phyloP scores from a whole-genome alignment of 371 early-diverging fungal species.

The Mucor saturninus region DNA sequence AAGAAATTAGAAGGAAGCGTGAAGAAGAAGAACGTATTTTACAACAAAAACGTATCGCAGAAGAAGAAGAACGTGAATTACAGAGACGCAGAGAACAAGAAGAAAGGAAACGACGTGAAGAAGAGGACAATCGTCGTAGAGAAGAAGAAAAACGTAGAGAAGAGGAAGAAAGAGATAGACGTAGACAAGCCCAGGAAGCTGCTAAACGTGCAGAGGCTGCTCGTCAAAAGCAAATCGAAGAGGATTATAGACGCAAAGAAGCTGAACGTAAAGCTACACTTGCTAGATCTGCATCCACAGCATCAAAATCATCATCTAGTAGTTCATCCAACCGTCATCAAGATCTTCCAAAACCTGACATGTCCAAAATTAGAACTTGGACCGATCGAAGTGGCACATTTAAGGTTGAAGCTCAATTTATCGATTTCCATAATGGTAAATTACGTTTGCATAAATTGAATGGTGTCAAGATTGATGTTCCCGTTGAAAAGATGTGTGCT shows the following conservation, averaged over 20 bases:
- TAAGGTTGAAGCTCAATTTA: slow-evolving; percentile 89
- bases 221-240: slow-evolving; percentile 44
- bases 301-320: background rate
- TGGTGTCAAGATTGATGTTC: slow-evolving; percentile 93
- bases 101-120: slow-evolving; percentile 7
- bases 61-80: slow-evolving; percentile 22
- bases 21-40: slow-evolving; percentile 34
- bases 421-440: slow-evolving; percentile 78
- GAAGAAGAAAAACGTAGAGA: slow-evolving; percentile 20
- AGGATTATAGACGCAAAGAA: slow-evolving; percentile 36
- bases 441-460: slow-evolving; percentile 92
- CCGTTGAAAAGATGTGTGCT: slow-evolving; percentile 82
- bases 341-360: slow-evolving; percentile 51
- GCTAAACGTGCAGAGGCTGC: slow-evolving; percentile 45
- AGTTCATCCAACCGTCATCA: slow-evolving; percentile 12
- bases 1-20: slow-evolving; percentile 29
- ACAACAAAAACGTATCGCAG: slow-evolving; percentile 24
- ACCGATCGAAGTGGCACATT: slow-evolving; percentile 92
- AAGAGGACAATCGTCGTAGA: slow-evolving; percentile 15
- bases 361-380: slow-evolving; percentile 82
- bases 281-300: slow-evolving; percentile 29
- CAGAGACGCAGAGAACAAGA: slow-evolving; percentile 18
- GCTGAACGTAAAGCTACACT: slow-evolving; percentile 33
- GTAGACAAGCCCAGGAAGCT: slow-evolving; percentile 31
- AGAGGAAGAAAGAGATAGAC: slow-evolving; percentile 27